These are phyloP conservation scores for Lentinula raphanica DNA, from an alignment of 768 basidiomycete genomes.

Conservation along the genomic window DNA sequence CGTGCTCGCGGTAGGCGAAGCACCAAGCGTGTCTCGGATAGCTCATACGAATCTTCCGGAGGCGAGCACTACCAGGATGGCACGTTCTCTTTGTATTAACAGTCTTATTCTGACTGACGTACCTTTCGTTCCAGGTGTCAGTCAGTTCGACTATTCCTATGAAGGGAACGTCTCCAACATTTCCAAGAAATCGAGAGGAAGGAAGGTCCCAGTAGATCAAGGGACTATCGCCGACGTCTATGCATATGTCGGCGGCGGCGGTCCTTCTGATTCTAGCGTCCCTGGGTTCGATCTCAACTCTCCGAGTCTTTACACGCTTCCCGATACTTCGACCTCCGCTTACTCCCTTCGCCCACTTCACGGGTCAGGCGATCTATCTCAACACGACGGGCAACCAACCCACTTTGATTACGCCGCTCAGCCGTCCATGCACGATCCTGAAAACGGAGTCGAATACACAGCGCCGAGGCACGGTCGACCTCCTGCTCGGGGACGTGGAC, in stretches of 20 bases:
- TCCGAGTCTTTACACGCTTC: not conserved
- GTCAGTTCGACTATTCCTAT: not conserved
- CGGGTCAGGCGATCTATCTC: not conserved
- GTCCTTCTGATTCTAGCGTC: not conserved
- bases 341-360: not conserved
- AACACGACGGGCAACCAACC: no score
- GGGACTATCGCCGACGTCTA: not conserved
- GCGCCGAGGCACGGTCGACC: not conserved
- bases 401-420: no score
- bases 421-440: no score
- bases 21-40: not conserved
- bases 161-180: not conserved
- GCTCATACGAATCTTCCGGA: not conserved
- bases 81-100: not conserved
- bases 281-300: not conserved
- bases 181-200: not conserved
- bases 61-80: not conserved
- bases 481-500: not conserved
- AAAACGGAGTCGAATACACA: no score
- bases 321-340: not conserved
- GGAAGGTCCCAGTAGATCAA: conserved; percentile 6
- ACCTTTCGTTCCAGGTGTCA: no score
- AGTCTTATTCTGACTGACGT: no score
- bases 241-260: not conserved
- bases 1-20: not conserved